phyloP scores from a whole-genome alignment of 306 rosid species.

The Lotus japonicus region DNA sequence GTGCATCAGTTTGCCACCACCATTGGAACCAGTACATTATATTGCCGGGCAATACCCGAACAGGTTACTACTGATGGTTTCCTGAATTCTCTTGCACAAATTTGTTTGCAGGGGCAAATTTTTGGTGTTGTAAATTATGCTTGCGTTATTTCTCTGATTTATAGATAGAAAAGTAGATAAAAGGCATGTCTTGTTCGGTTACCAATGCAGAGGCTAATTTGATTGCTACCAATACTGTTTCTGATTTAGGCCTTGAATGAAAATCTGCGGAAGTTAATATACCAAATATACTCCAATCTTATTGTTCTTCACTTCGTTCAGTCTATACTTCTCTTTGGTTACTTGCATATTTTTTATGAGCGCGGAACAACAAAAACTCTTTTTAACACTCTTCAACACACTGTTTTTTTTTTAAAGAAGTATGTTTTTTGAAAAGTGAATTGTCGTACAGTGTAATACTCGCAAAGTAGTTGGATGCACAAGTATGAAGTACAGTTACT shows the following conservation, averaged over 20 bases:
- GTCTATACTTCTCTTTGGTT: neutral
- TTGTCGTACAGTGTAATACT: neutral
- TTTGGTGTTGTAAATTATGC: conserved; percentile 45
- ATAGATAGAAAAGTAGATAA: neutral
- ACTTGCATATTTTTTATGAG: neutral
- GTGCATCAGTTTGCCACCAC: conserved; percentile 25
- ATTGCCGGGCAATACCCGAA: conserved; percentile 26
- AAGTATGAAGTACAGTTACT: neutral
- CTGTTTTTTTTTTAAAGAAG: too few species aligned
- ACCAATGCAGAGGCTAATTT: neutral
- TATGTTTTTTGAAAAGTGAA: neutral
- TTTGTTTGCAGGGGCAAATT: conserved; percentile 36
- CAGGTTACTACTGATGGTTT: conserved; percentile 28
- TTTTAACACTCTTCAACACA: too few species aligned
- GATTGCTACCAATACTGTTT: conserved; percentile 15
- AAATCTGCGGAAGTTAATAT: conserved; percentile 4
- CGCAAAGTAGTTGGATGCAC: neutral
- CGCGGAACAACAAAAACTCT: too few species aligned
- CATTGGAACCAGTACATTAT: conserved; percentile 20
- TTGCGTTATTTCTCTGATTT: conserved; percentile 12
- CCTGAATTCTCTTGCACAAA: conserved; percentile 25
- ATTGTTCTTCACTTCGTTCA: neutral
- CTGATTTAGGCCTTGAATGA: conserved; percentile 17
- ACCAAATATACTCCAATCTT: conserved; percentile 1
- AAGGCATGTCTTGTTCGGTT: too few species aligned